Evolutionary conservation across 2,329 filamentous ascomycete genomes (phyloP), one percentile per base, ranked within the genome.

Genomic region (Diaporthe ilicicola): DNA sequence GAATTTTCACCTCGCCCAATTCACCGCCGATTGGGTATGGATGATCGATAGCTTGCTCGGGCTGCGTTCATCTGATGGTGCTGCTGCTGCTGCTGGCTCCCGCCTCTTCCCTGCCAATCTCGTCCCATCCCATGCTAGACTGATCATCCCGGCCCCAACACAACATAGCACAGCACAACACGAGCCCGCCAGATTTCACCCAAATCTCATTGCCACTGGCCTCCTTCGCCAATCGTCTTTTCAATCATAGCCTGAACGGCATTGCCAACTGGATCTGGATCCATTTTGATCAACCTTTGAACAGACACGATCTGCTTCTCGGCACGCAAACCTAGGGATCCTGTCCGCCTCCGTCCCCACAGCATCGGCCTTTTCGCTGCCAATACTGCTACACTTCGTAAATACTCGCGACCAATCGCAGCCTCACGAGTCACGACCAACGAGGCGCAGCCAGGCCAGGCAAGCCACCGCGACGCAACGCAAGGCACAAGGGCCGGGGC

Each of bases 381-480:
- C 56, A 48, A 24, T 48, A 46, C 56, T 29, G 56, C 42, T 34
- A 62, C 42, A 7, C n/a, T 44, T n/a, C 44, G 59, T 50, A 27
- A 27, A 37, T 29, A 64, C n/a, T 22, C 17, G 2, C 44, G 7
- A 46, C 44, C 59, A 64, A 50, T 50, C 50, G 29, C 44, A 50
- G 59, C 59, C 59, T 64, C 59, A n/a, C 59, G 59, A 64, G 59
- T 64, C 44, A 64, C 59, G 59, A 37, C 59, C 59, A 32, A 13
- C 29, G 48, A 34, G 44, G 29, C 42, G 42, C 46, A 19, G 42
- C 56, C 42, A 62, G 34, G 24, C 59, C 34, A 22, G 32, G 37
- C 64, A 34, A 42, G 27, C 29, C 46, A 51, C 5, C 46, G 46
- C 51, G 56, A 44, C 27, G 42, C 51, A 55, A 19, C 42, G 10